phyloP scores from a whole-genome alignment of 441 rosid species.

The Gossypium lobatum region DNA sequence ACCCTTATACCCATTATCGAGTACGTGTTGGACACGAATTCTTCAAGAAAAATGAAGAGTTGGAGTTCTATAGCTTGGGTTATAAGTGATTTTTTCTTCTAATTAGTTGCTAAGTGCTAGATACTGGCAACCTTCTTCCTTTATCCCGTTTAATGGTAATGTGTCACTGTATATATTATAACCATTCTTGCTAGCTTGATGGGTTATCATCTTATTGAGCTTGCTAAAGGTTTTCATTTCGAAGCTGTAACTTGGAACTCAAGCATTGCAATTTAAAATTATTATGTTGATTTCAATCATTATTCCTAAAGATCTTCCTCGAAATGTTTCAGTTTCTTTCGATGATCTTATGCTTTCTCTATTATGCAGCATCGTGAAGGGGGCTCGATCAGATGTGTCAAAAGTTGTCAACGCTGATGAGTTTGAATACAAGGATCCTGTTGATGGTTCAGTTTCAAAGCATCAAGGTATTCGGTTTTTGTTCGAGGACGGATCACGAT shows the following conservation, averaged over 20 bases:
- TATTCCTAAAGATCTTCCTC: background rate
- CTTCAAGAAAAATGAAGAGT: background rate
- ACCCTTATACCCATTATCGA: background rate
- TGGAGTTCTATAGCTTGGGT: background rate
- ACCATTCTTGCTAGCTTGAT: background rate
- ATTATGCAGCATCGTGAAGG: conserved; percentile 59
- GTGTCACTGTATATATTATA: background rate
- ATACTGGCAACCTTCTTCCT: background rate
- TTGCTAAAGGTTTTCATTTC: no score
- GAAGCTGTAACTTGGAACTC: background rate
- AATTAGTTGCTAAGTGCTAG: background rate
- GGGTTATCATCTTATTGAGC: background rate
- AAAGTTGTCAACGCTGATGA: conserved; percentile 74
- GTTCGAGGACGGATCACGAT: conserved; percentile 89
- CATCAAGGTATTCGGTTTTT: conserved; percentile 91
- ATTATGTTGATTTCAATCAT: background rate
- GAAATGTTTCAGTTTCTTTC: background rate
- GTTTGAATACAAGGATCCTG: conserved; percentile 94
- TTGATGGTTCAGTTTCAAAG: conserved; percentile 85
- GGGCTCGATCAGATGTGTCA: conserved; percentile 57
- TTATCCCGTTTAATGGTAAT: background rate
- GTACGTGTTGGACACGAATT: background rate
- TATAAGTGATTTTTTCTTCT: background rate
- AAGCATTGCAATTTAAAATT: background rate
- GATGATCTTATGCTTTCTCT: background rate